Evolutionary conservation across 306 rosid genomes (phyloP).

Genomic region (Gastrolobium bilobum): DNA sequence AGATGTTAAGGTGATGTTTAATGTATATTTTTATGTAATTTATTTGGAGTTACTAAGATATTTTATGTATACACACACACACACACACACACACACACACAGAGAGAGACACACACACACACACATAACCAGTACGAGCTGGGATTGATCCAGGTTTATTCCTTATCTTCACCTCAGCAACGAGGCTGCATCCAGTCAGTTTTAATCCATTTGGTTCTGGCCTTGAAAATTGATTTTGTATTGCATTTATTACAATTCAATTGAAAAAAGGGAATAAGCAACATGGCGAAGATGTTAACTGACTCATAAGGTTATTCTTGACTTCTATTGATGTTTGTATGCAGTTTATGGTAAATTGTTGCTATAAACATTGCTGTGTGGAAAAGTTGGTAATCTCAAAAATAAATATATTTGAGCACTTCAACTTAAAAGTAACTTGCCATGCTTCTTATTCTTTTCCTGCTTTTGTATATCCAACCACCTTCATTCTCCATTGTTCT

Average conservation of each 20-base stretch:
- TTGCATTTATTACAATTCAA: constrained; percentile 35
- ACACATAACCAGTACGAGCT: neutral
- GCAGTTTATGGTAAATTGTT: constrained; percentile 11
- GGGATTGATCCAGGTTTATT: constrained; percentile 19
- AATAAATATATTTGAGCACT: neutral
- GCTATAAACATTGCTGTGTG: neutral
- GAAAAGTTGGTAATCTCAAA: neutral
- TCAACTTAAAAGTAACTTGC: neutral
- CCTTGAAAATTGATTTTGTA: constrained; percentile 2
- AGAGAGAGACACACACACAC: neutral
- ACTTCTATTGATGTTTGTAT: neutral
- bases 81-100: neutral
- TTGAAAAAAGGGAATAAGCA: constrained; percentile 13
- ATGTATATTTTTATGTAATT: constrained; percentile 10
- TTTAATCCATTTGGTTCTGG: constrained; percentile 27
- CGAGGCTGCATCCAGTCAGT: constrained; percentile 14
- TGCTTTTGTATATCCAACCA: constrained; percentile 28
- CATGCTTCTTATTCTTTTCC: neutral
- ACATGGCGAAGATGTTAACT: constrained; percentile 21
- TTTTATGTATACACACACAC: neutral
- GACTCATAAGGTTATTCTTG: neutral
- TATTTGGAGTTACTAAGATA: constrained; percentile 14
- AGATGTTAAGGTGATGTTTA: constrained; percentile 82
- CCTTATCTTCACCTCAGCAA: constrained; percentile 33
- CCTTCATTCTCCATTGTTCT: neutral